Evolutionary conservation across 2,329 filamentous ascomycete species (phyloP), one percentile per base, ranked within the genome.

Genomic region (Aspergillus pseudonomiae): DNA sequence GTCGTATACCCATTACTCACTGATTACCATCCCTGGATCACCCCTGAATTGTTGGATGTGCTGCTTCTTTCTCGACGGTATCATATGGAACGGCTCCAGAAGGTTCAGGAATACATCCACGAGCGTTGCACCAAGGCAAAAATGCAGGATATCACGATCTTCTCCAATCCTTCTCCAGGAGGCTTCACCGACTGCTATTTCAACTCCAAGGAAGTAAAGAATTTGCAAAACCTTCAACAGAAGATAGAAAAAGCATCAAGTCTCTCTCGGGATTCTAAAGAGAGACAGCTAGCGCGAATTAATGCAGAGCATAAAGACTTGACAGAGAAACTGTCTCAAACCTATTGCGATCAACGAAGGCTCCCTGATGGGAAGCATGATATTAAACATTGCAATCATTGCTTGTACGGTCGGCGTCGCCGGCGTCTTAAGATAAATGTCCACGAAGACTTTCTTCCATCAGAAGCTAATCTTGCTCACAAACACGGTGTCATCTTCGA

Each of bases 401-500:
- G 84, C 65, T 74, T 63, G 10, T 74, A 80, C 41, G 55, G 71
- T 21, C 71, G 75, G 6, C n/a, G 70, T 26, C 73, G 77, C 0
- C 77, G 74, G 1, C 68, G 73, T 2, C 76, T 86, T 26, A 70
- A 63, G 14, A 86, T 89, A 26, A 7, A 64, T 1, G 71, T 82
- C 3, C 79, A 84, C 50, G 86, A 88, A 67, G 75, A 82, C n/a
- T 61, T 50, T 36, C 52, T 61, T 14, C 59, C 59, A 46, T 19
- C 36, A 14, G 21, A 26, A 3, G 16, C 32, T 79, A 80, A 59
- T 73, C 81, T n/a, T 46, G 71, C 9, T 69, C 82, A 6, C 75
- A 75, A 75, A n/a, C 81, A 82, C 36, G 77, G 77, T 0, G 73
- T 85, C 0, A 65, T 88, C 0, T 86, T 88, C 57, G 86, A 89